These are phyloP conservation scores for Penicillium dipodomyicola DNA, from an alignment of 495 filamentous ascomycete genomes.

Conservation along the genomic window DNA sequence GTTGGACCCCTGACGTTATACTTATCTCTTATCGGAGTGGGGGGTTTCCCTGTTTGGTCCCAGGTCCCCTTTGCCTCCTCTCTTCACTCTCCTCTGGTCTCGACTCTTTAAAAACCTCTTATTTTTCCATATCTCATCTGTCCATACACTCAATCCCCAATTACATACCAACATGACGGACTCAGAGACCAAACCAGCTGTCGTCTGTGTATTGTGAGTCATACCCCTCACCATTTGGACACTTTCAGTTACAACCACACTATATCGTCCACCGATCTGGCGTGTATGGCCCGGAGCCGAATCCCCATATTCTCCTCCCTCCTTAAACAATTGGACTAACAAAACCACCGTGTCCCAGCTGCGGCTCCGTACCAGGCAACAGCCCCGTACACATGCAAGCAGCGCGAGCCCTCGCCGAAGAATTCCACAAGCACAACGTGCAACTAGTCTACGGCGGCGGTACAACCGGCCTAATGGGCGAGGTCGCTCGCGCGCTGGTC, in stretches of 20 bases:
- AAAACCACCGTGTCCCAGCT: slow-evolving; percentile 43
- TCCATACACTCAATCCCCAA: neutral
- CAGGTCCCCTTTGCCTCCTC: neutral
- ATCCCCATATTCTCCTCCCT: neutral
- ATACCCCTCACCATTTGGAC: slow-evolving; percentile 8
- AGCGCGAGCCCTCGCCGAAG: slow-evolving; percentile 71
- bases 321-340: slow-evolving; percentile 13
- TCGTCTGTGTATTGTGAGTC: slow-evolving; percentile 80
- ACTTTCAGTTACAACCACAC: neutral
- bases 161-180: slow-evolving; percentile 18
- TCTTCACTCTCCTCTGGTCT: neutral
- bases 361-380: slow-evolving; percentile 71
- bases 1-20: neutral
- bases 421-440: slow-evolving; percentile 71
- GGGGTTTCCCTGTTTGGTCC: neutral
- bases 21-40: slow-evolving; percentile 6
- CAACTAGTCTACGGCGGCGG: slow-evolving; percentile 91
- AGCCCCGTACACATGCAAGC: slow-evolving; percentile 68
- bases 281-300: neutral
- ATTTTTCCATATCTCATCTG: neutral
- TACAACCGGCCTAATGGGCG: slow-evolving; percentile 92
- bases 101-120: neutral
- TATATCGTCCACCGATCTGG: neutral
- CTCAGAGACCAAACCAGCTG: slow-evolving; percentile 45
- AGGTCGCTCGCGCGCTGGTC: slow-evolving; percentile 83